These are phyloP conservation scores for Lolium perenne DNA, from an alignment of 176 grass and related monocot genomes.

Conservation along the genomic window DNA sequence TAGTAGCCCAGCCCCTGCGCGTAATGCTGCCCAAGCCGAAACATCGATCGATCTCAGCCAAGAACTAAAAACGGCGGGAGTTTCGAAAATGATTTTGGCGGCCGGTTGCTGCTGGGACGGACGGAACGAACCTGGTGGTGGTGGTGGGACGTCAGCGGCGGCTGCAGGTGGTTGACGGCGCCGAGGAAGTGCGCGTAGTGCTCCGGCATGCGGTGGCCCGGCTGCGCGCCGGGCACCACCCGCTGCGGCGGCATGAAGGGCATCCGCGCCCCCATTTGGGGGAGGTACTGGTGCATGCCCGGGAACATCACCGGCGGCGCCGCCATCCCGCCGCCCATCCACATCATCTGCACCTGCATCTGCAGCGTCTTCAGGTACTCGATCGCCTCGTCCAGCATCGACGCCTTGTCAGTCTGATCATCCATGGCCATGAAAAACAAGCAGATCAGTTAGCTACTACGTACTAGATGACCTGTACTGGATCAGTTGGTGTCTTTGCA, in stretches of 20 bases:
- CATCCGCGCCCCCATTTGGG: slow-evolving; percentile 62
- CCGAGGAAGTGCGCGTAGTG: slow-evolving; percentile 62
- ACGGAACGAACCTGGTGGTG: slow-evolving; percentile 16
- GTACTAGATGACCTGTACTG: no score
- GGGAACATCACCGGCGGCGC: slow-evolving; percentile 85
- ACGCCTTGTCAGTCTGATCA: slow-evolving; percentile 87
- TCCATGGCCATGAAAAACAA: not conserved
- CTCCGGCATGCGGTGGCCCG: slow-evolving; percentile 44
- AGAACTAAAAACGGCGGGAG: not conserved
- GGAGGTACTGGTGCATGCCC: slow-evolving; percentile 77
- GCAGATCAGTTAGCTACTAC: no score
- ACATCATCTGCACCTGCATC: slow-evolving; percentile 98
- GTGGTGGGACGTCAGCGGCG: slow-evolving; percentile 12
- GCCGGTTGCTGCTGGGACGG: not conserved
- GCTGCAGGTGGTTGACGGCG: slow-evolving; percentile 46
- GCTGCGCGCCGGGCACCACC: slow-evolving; percentile 29
- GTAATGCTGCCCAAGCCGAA: slow-evolving; percentile 38
- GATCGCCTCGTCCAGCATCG: slow-evolving; percentile 97
- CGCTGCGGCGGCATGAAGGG: slow-evolving; percentile 62
- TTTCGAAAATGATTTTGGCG: slow-evolving; percentile 1
- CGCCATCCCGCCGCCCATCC: slow-evolving; percentile 89
- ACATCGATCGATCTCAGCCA: slow-evolving; percentile 40
- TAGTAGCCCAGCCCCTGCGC: slow-evolving; percentile 70
- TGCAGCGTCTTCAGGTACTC: slow-evolving; percentile 94
- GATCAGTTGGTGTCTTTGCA: not conserved